These are phyloP conservation scores for Cystobasidium onofrii DNA, from an alignment of 768 basidiomycete species.

Conservation along the genomic window DNA sequence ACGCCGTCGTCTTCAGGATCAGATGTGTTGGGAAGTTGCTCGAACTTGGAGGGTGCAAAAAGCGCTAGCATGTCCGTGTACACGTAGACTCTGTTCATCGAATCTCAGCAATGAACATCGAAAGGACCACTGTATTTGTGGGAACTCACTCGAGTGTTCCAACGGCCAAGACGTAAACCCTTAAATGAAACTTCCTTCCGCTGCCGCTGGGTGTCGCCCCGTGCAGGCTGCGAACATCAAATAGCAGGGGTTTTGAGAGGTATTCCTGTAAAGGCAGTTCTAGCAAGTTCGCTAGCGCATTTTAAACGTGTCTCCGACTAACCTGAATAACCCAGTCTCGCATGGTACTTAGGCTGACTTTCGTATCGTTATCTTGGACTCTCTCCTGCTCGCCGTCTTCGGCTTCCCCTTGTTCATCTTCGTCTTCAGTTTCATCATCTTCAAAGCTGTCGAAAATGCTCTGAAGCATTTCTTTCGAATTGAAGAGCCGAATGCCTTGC, in stretches of 20 bases:
- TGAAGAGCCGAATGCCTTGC: conserved; percentile 86
- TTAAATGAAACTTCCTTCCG: conserved; percentile 71
- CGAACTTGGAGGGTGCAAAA: conserved; percentile 56
- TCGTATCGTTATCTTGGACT: conserved; percentile 41
- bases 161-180: conserved; percentile 60
- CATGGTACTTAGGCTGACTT: conserved; percentile 73
- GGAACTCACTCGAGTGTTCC: conserved; percentile 46
- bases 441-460: conserved; percentile 77
- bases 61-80: conserved; percentile 76
- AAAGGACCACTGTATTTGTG: too few relatives aligned
- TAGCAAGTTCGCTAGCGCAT: background rate
- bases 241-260: conserved; percentile 62
- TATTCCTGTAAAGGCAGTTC: conserved; percentile 61
- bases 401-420: conserved; percentile 34
- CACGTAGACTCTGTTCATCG: conserved; percentile 66
- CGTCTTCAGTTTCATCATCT: conserved; percentile 37
- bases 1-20: conserved; percentile 40
- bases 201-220: background rate
- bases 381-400: conserved; percentile 35
- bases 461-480: conserved; percentile 62
- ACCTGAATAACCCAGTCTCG: conserved; percentile 96
- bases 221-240: conserved; percentile 56
- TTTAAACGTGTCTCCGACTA: conserved; percentile 27
- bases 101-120: background rate
- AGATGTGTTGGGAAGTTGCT: background rate